Conservation (phyloP, 2,329 filamentous ascomycete genomes). For the Epichloe gansuensis region DNA sequence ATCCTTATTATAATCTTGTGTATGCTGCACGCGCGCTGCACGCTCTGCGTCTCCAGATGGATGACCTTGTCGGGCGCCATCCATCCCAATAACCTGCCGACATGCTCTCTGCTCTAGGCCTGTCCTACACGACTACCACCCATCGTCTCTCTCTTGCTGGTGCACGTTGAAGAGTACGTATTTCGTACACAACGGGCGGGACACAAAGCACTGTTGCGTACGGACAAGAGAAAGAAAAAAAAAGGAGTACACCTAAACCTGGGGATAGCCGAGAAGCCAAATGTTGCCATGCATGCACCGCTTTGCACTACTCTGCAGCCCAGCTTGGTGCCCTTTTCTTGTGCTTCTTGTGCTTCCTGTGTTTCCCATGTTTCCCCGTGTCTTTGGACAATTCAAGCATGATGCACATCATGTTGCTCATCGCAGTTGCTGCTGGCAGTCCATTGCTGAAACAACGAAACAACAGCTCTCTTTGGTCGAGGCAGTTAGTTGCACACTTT, state of each 20-base stretch:
- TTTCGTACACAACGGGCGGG: neutral
- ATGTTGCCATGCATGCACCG: neutral
- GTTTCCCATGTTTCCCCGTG: neutral
- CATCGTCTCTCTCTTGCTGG: neutral
- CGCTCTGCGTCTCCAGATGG: neutral
- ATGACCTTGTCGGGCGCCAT: neutral
- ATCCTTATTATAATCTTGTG: too few species aligned
- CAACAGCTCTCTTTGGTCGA: neutral
- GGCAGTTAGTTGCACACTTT: neutral
- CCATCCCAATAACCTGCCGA: neutral
- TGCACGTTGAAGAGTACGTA: neutral
- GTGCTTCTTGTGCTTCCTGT: neutral
- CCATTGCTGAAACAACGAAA: neutral
- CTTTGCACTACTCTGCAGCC: neutral
- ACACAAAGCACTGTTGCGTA: neutral
- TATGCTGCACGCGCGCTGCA: neutral
- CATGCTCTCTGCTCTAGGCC: neutral
- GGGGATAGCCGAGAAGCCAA: constrained; percentile 1
- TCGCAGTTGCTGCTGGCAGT: neutral
- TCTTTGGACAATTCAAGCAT: neutral
- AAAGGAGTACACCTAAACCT: neutral
- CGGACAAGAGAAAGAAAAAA: neutral
- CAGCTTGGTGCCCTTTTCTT: neutral
- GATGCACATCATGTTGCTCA: neutral
- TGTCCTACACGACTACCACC: neutral